A percentile compares a stretch with the other conserved stretches of the same genome.
These are phyloP conservation scores for Heterobasidion parviporum DNA, from an alignment of 1,284 basidiomycete genomes.

Conservation along the genomic window DNA sequence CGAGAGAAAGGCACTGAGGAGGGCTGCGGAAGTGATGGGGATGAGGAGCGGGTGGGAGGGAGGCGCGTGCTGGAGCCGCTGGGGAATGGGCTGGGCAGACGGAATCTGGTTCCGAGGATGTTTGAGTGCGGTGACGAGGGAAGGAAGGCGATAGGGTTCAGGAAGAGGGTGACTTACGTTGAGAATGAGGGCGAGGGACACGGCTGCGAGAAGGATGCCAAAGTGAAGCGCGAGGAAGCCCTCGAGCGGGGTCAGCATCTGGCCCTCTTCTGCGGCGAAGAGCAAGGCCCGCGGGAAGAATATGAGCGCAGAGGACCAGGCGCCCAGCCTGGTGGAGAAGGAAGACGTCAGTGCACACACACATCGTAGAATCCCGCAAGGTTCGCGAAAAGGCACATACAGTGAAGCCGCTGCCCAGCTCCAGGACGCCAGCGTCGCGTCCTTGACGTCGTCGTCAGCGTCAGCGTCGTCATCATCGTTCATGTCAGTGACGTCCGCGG, in stretches of 20 bases:
- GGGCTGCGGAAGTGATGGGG: conserved; percentile 43
- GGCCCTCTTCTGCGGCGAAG: conserved; percentile 34
- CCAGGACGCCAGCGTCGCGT: conserved; percentile 9
- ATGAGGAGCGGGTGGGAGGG: conserved; percentile 53
- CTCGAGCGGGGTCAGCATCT: conserved; percentile 56
- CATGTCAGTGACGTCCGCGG: conserved; percentile 1
- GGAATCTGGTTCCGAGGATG: conserved; percentile 29
- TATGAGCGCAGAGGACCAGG: conserved; percentile 28
- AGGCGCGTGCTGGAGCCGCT: conserved; percentile 13
- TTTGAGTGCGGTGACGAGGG: not conserved
- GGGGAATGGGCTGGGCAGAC: conserved; percentile 22
- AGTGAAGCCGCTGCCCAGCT: conserved; percentile 10
- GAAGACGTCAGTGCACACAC: not conserved
- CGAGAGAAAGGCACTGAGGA: conserved; percentile 51
- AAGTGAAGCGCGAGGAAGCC: conserved; percentile 55
- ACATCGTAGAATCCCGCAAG: too few relatives aligned
- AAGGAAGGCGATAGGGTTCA: not conserved
- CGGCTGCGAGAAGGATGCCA: conserved; percentile 47
- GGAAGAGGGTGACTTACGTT: conserved; percentile 33
- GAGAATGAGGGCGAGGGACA: conserved; percentile 48
- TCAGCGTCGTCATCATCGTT: not conserved
- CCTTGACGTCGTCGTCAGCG: not conserved
- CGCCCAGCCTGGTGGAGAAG: conserved; percentile 34
- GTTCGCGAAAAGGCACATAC: conserved; percentile 5
- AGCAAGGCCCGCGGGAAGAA: conserved; percentile 54